Evolutionary conservation across 495 filamentous ascomycete species (phyloP).

Genomic region (Aspergillus cavernicola): DNA sequence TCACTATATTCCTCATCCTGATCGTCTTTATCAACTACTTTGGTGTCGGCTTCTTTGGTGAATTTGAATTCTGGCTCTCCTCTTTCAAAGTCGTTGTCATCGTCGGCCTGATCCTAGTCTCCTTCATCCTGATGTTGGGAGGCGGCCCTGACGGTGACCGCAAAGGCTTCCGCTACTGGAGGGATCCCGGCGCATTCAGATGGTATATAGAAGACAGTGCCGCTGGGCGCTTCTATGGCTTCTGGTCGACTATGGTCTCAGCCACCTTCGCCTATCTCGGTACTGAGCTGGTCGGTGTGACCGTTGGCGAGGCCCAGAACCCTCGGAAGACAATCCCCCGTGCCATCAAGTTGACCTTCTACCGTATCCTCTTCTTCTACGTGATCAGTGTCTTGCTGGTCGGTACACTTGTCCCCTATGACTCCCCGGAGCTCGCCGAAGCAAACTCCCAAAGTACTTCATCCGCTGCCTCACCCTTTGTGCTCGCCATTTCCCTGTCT

Average conservation of each 20-base stretch:
- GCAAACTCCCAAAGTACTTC: slow-evolving; percentile 44
- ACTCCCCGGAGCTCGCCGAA: slow-evolving; percentile 49
- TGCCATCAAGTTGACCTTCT: slow-evolving; percentile 79
- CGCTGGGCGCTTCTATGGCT: slow-evolving; percentile 60
- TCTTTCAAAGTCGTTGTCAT: slow-evolving; percentile 73
- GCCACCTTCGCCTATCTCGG: slow-evolving; percentile 82
- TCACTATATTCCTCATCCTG: slow-evolving; percentile 50
- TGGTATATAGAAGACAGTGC: slow-evolving; percentile 30
- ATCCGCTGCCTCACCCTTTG: slow-evolving; percentile 58
- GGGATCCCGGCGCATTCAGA: slow-evolving; percentile 60
- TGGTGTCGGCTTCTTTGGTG: slow-evolving; percentile 67
- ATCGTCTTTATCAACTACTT: slow-evolving; percentile 55
- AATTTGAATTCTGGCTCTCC: slow-evolving; percentile 80
- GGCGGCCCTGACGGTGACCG: slow-evolving; percentile 68
- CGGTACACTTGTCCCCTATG: slow-evolving; percentile 54
- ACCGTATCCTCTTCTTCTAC: slow-evolving; percentile 83
- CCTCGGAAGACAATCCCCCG: slow-evolving; percentile 72
- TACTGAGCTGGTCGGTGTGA: slow-evolving; percentile 77
- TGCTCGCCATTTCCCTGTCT: slow-evolving; percentile 54
- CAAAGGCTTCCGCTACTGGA: slow-evolving; percentile 78
- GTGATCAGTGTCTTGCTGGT: slow-evolving; percentile 50
- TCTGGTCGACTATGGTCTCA: slow-evolving; percentile 75
- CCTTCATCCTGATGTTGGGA: slow-evolving; percentile 67
- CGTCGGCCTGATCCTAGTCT: slow-evolving; percentile 60
- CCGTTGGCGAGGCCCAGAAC: slow-evolving; percentile 68